Percentiles rank a stretch among this genome's conserved stretches.
These are phyloP conservation scores for Hortiboletus campestris DNA, from an alignment of 768 basidiomycete genomes.

Conservation along the genomic window DNA sequence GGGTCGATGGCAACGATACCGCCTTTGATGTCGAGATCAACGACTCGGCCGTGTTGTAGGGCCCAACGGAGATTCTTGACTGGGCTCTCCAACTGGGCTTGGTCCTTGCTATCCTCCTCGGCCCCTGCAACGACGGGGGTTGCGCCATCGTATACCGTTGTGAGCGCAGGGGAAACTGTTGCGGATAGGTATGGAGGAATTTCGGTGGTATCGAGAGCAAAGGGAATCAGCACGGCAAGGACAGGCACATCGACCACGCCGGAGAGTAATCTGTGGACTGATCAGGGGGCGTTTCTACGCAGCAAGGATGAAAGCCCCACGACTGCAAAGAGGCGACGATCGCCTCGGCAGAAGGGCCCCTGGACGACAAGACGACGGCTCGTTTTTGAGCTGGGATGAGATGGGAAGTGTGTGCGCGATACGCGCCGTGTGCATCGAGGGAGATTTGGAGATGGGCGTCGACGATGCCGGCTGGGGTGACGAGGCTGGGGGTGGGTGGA, in stretches of 20 bases:
- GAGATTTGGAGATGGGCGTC: constrained; percentile 63
- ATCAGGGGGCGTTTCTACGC: not conserved
- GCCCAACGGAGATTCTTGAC: constrained; percentile 65
- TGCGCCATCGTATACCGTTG: constrained; percentile 52
- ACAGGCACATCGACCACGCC: constrained; percentile 36
- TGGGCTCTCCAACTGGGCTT: constrained; percentile 35
- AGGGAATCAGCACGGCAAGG: constrained; percentile 60
- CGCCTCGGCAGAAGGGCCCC: constrained; percentile 35
- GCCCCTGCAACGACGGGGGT: constrained; percentile 35
- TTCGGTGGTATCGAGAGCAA: constrained; percentile 50
- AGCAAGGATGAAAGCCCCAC: constrained; percentile 26
- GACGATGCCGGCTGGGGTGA: constrained; percentile 61
- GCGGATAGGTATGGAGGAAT: constrained; percentile 30
- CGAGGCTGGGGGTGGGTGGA: constrained; percentile 63
- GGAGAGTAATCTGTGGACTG: constrained; percentile 16
- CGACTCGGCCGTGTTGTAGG: constrained; percentile 54
- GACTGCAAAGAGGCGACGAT: constrained; percentile 42
- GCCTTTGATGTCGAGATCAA: constrained; percentile 69
- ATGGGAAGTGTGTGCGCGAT: no score
- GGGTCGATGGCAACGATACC: constrained; percentile 46
- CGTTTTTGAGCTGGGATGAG: constrained; percentile 33
- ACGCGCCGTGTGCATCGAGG: constrained; percentile 15
- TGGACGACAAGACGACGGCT: constrained; percentile 59
- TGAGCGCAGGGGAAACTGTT: constrained; percentile 35
- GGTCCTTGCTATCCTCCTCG: constrained; percentile 16